phyloP scores from a whole-genome alignment of 2,329 filamentous ascomycete genomes.

The Gnomoniopsis smithogilvyi region DNA sequence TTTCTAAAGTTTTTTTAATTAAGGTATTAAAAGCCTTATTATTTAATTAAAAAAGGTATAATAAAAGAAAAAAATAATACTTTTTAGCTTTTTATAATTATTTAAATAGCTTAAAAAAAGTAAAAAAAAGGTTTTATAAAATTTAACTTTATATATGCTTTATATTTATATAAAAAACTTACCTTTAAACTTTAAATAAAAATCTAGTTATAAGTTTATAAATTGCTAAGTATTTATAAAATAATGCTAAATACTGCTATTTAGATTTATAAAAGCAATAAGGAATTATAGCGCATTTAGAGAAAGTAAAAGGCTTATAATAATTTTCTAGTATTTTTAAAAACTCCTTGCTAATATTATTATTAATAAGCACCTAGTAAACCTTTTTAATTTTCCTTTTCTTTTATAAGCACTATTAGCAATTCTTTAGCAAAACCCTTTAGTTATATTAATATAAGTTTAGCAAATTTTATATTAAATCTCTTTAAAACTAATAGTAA shows the following conservation, averaged over 20 bases:
- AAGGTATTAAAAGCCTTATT: neutral
- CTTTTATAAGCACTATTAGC: neutral
- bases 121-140: neutral
- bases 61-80: neutral
- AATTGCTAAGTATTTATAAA: neutral
- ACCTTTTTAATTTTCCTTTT: too few relatives aligned
- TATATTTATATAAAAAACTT: neutral
- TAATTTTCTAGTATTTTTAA: neutral
- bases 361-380: too few relatives aligned
- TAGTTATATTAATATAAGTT: neutral
- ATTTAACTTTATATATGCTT: neutral
- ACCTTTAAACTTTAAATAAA: neutral
- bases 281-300: neutral
- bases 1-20: neutral
- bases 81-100: neutral
- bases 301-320: neutral
- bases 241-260: neutral
- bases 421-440: neutral
- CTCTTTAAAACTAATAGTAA: neutral
- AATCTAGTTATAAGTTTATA: neutral
- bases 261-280: neutral
- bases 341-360: neutral
- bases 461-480: neutral
- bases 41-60: neutral
- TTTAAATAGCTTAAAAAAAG: neutral